Evolutionary conservation across 352 stramenopile species (phyloP).

Genomic region (Phytophthora palmivora): DNA sequence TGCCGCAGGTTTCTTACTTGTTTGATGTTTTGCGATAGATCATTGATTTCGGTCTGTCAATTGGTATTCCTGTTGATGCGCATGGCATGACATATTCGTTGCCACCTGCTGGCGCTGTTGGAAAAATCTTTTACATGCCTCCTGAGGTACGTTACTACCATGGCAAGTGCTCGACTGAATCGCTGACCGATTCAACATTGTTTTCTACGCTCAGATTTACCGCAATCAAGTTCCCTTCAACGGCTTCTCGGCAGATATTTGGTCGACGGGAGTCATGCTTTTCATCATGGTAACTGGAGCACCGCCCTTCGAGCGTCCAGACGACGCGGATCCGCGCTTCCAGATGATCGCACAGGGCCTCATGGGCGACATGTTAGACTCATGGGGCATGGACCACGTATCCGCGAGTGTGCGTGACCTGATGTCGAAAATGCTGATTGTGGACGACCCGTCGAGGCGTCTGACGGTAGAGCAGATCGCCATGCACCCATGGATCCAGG

Average conservation of each 20-base stretch:
- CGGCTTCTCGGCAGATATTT: slow-evolving; percentile 93
- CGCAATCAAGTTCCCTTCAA: slow-evolving; percentile 92
- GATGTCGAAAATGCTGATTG: slow-evolving; percentile 81
- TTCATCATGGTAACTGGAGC: slow-evolving; percentile 96
- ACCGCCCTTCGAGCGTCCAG: slow-evolving; percentile 90
- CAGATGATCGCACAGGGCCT: slow-evolving; percentile 86
- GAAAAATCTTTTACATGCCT: slow-evolving; percentile 93
- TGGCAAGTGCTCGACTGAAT: neutral
- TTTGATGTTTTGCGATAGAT: slow-evolving; percentile 53
- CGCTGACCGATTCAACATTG: neutral
- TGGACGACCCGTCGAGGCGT: slow-evolving; percentile 76
- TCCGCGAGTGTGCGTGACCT: slow-evolving; percentile 77
- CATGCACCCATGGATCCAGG: slow-evolving; percentile 83
- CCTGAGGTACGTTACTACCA: slow-evolving; percentile 58
- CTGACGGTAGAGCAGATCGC: slow-evolving; percentile 87
- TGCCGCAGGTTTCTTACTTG: neutral
- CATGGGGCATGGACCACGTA: slow-evolving; percentile 87
- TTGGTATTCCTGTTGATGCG: slow-evolving; percentile 85
- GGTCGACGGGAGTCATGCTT: slow-evolving; percentile 94
- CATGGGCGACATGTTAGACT: slow-evolving; percentile 88
- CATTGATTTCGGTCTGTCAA: slow-evolving; percentile 87
- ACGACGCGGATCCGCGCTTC: slow-evolving; percentile 83
- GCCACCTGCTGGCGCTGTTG: slow-evolving; percentile 77
- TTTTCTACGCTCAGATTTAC: slow-evolving; percentile 66
- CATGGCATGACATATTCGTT: slow-evolving; percentile 89